Percentiles rank a stretch among this genome's conserved stretches.
phyloP scores from a whole-genome alignment of 2,329 filamentous ascomycete genomes.

The Dactylellina sp. region DNA sequence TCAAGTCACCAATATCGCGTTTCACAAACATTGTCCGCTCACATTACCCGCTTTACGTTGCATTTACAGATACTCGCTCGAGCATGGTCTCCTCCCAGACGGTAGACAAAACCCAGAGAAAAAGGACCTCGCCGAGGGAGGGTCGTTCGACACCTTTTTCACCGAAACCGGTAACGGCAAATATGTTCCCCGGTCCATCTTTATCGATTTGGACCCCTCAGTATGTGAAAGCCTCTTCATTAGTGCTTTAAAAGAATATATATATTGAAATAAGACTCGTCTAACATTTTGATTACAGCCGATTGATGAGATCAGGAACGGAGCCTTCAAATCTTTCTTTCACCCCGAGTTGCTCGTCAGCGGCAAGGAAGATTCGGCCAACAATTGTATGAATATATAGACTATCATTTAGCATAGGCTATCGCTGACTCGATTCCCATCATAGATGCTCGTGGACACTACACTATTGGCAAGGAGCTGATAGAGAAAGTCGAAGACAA shows the following conservation, averaged over 20 bases:
- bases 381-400: constrained; percentile 69
- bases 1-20: constrained; percentile 19
- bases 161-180: constrained; percentile 74
- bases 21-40: constrained; percentile 25
- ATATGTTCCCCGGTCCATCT: constrained; percentile 76
- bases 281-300: constrained; percentile 64
- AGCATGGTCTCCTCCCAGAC: constrained; percentile 74
- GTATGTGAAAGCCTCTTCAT: constrained; percentile 63
- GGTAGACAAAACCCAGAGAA: constrained; percentile 68
- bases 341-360: constrained; percentile 75
- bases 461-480: constrained; percentile 76
- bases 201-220: constrained; percentile 75
- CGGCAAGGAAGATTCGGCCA: constrained; percentile 77
- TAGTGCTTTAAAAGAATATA: background rate
- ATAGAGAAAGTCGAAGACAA: constrained; percentile 74
- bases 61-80: constrained; percentile 72
- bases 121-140: constrained; percentile 67
- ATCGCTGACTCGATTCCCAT: constrained; percentile 5
- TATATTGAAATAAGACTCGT: background rate
- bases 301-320: constrained; percentile 76
- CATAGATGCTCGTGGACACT: constrained; percentile 74
- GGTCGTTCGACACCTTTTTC: constrained; percentile 75
- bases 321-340: constrained; percentile 73
- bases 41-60: constrained; percentile 13
- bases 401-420: background rate